Conservation (phyloP, 208 protist species). For the Leishmania braziliensis region DNA sequence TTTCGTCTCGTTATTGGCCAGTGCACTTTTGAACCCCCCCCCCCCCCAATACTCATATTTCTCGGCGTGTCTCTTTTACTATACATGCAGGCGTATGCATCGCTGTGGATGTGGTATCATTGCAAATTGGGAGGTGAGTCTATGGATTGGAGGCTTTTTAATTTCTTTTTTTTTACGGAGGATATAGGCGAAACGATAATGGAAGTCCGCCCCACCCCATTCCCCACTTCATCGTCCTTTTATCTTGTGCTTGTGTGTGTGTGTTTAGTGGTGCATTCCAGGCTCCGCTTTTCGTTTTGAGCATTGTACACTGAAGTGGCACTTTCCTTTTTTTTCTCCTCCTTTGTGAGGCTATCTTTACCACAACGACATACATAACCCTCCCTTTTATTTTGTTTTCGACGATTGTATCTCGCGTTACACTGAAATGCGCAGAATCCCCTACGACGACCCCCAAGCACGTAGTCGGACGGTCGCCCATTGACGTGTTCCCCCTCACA, state of each 20-base stretch:
- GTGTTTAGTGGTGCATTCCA: not conserved
- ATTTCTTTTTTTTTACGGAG: slow-evolving; percentile 9
- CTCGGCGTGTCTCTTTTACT: not conserved
- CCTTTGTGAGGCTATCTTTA: not conserved
- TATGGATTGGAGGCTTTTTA: not conserved
- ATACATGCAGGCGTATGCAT: not conserved
- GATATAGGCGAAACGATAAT: not conserved
- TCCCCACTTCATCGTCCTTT: not conserved
- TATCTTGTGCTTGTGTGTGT: not conserved
- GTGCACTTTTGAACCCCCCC: not conserved
- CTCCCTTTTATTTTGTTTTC: slow-evolving; percentile 9
- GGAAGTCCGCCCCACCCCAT: not conserved
- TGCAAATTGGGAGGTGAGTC: not conserved
- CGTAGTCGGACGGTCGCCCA: not conserved
- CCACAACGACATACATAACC: not conserved
- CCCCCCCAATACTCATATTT: not conserved
- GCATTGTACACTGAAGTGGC: not conserved
- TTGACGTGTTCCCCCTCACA: not conserved
- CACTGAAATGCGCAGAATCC: not conserved
- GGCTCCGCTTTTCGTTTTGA: not conserved
- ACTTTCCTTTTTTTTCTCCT: not conserved
- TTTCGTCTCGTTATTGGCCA: not conserved
- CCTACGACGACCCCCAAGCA: not conserved
- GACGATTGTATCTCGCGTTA: not conserved
- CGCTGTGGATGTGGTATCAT: not conserved